These are phyloP conservation scores for Talaromyces marneffei DNA, from an alignment of 2,329 filamentous ascomycete species.

Conservation along the genomic window DNA sequence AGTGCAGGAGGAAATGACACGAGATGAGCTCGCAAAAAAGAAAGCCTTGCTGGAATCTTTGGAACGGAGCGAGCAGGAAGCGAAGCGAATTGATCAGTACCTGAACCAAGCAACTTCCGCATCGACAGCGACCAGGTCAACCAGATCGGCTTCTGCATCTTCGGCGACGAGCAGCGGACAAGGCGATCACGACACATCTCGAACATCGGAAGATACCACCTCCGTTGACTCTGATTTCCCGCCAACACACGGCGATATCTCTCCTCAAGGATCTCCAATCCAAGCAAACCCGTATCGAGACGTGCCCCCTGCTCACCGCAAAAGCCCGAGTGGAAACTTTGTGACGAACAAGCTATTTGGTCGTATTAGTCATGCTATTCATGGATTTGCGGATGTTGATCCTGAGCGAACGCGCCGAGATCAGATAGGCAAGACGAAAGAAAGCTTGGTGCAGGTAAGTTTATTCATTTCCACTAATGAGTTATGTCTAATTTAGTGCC, in stretches of 20 bases:
- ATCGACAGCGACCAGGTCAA: conserved; percentile 41
- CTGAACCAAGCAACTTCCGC: conserved; percentile 58
- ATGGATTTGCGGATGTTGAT: conserved; percentile 93
- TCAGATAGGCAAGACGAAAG: conserved; percentile 90
- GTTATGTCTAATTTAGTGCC: conserved; percentile 7
- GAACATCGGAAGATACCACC: conserved; percentile 68
- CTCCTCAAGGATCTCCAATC: conserved; percentile 59
- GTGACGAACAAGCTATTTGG: conserved; percentile 93
- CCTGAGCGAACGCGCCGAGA: conserved; percentile 88
- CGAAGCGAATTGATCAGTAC: conserved; percentile 88
- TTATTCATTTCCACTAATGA: background rate
- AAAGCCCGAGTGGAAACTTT: conserved; percentile 78
- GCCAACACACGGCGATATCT: conserved; percentile 71
- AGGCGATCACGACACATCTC: conserved; percentile 43
- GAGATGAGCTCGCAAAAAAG: conserved; percentile 88
- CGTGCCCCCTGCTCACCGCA: conserved; percentile 58
- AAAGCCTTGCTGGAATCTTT: conserved; percentile 72
- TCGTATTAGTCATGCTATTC: conserved; percentile 87
- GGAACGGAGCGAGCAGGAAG: conserved; percentile 90
- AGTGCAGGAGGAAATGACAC: conserved; percentile 95
- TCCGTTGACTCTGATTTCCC: conserved; percentile 97
- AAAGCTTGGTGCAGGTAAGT: conserved; percentile 63
- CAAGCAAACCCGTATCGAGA: conserved; percentile 56
- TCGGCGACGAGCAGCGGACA: conserved; percentile 40
- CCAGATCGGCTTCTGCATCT: conserved; percentile 60